phyloP scores from a whole-genome alignment of 139 green algal genomes.

The Coelastrella sp. region DNA sequence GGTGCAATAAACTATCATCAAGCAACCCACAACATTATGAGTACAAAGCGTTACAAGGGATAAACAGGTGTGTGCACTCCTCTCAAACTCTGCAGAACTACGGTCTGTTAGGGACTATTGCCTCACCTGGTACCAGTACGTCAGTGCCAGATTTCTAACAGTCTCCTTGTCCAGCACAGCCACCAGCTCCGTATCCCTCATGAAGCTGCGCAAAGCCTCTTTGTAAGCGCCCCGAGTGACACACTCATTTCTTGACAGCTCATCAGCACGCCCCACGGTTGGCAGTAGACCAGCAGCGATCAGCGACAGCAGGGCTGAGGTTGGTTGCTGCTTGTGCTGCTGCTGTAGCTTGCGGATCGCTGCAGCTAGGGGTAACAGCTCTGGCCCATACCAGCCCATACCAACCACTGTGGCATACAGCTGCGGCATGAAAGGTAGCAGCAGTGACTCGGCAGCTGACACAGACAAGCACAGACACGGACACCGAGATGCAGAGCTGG shows the following conservation, averaged over 20 bases:
- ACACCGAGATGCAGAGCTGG: too few species aligned
- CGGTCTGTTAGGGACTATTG: background rate
- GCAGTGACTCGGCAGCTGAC: background rate
- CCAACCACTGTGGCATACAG: background rate
- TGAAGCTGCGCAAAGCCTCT: background rate
- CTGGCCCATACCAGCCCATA: constrained; percentile 4
- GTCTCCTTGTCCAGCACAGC: constrained; percentile 13
- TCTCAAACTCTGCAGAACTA: background rate
- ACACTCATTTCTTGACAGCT: background rate
- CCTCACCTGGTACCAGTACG: constrained; percentile 41
- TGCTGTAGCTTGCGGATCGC: constrained; percentile 32
- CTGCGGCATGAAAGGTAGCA: background rate
- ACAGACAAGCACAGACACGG: too few species aligned
- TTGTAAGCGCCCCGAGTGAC: background rate
- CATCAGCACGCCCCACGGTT: background rate
- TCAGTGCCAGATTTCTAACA: constrained; percentile 22
- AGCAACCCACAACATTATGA: background rate
- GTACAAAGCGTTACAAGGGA: background rate
- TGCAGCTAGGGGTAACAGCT: constrained; percentile 34
- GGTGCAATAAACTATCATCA: too few species aligned
- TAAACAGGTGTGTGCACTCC: background rate
- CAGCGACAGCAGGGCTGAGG: background rate
- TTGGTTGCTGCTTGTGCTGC: background rate
- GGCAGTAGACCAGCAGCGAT: constrained; percentile 39
- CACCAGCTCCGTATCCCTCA: constrained; percentile 18